These are phyloP conservation scores for Coemansia biformis DNA, from an alignment of 192 early-diverging fungal species.

Conservation along the genomic window DNA sequence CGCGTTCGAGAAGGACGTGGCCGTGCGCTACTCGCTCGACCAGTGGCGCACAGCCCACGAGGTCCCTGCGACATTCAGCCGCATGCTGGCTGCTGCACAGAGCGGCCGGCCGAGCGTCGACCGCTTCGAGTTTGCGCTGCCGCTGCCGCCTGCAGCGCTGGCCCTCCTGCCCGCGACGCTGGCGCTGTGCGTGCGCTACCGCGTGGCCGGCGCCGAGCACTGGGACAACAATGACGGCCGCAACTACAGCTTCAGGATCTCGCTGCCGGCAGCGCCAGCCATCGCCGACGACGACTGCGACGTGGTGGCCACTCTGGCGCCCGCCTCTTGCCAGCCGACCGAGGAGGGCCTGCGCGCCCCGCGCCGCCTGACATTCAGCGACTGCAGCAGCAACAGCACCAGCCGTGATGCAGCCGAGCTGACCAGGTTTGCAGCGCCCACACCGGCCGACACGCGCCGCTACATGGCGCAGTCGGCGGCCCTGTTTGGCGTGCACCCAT, in stretches of 20 bases:
- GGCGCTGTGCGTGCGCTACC: constrained; percentile 63
- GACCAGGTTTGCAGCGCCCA: constrained; percentile 14
- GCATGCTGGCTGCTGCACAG: constrained; percentile 51
- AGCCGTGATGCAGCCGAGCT: neutral
- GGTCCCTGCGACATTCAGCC: constrained; percentile 56
- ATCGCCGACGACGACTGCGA: constrained; percentile 43
- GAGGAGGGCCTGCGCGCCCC: constrained; percentile 18
- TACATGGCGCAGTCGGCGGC: constrained; percentile 50
- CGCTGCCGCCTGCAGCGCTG: constrained; percentile 45
- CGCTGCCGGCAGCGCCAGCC: constrained; percentile 31
- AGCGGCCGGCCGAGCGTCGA: constrained; percentile 53
- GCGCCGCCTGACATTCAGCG: constrained; percentile 28
- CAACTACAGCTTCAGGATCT: constrained; percentile 69
- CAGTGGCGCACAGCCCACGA: constrained; percentile 74
- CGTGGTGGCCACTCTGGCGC: neutral
- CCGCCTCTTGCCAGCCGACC: neutral
- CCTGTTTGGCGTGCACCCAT: constrained; percentile 18
- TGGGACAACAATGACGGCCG: constrained; percentile 94
- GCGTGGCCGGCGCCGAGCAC: constrained; percentile 63
- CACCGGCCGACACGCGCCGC: constrained; percentile 35
- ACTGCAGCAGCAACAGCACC: neutral
- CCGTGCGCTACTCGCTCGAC: constrained; percentile 77
- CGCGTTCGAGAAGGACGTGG: constrained; percentile 76
- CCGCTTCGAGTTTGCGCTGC: constrained; percentile 65
- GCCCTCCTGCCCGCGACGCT: constrained; percentile 43